Base-by-base conservation (phyloP, 73 alveolate species). In the Paramecium pentaurelia region DNA sequence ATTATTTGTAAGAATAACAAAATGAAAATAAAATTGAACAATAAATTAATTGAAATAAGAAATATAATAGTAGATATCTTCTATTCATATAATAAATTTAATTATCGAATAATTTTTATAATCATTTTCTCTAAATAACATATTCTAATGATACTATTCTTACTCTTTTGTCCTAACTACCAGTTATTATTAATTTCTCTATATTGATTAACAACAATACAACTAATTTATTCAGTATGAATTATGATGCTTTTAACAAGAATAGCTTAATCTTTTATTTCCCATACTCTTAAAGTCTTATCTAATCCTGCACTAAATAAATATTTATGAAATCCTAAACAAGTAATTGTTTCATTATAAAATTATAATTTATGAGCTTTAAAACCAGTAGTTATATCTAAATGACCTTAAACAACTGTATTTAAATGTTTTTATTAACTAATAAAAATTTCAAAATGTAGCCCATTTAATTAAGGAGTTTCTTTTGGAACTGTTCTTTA, bases 221-320 rank as follows among this genome's bases (percentile, higher is more conserved):
- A 73, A 37, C 64, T 37, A 9, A 73, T 73, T 73, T 73, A 73
- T 40, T 73, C 88, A 3, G 37, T 14, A 37, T 73, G 88, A 12
- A 73, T 30, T 73, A 37, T 73, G 4, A 73, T 40, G 9, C 88
- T 73, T 25, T 73, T 73, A 4, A 73, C 3, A 0, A 34, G 49
- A 32, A 22, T 73, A 0, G 60, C 68, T 40, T 73, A 54, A 4
- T 54, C 88, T 6, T 73, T 32, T 5, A 64, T 64, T 32, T 73
- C 88, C 88, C 88, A 73, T 6, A 73, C 42, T 36, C 88, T 73
- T 40, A 73, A 73, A 14, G 88, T 73, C 34, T 73, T 73, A 38
- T 73, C 88, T 4, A 40, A 4, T 32, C 88, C 60, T 34, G 38
- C 88, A 73, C 60, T 32, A 6, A 36, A 73, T 37, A 73, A 73